A percentile compares a stretch with the other conserved stretches of the same genome.
Evolutionary conservation across 2,329 filamentous ascomycete genomes (phyloP).

Genomic region (Cladosporium cucumerinum): DNA sequence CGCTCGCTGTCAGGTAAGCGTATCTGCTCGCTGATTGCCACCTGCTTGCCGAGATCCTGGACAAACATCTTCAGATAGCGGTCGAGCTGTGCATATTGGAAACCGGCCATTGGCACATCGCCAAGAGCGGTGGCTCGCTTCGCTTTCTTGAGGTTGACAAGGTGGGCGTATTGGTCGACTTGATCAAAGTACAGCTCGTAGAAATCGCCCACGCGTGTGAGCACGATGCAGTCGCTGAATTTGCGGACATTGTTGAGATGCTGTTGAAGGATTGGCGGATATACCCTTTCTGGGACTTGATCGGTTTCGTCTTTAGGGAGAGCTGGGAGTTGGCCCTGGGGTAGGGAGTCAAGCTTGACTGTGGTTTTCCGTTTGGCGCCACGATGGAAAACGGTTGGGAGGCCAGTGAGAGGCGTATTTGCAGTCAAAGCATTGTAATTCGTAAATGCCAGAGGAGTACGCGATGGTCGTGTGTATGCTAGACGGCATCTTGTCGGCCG

Average conservation of each 20-base stretch:
- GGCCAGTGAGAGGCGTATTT: neutral
- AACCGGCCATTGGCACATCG: constrained; percentile 88
- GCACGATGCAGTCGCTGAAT: constrained; percentile 83
- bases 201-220: constrained; percentile 92
- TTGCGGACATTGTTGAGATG: constrained; percentile 85
- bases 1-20: constrained; percentile 55
- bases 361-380: constrained; percentile 42
- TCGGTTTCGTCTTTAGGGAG: constrained; percentile 44
- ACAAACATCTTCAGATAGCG: constrained; percentile 90
- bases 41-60: constrained; percentile 83
- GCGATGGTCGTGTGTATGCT: neutral
- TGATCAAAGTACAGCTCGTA: constrained; percentile 98
- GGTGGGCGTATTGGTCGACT: constrained; percentile 80
- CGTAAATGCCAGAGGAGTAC: neutral
- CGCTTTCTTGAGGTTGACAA: constrained; percentile 83
- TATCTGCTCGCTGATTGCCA: constrained; percentile 92
- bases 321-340: constrained; percentile 53
- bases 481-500: constrained; percentile 1
- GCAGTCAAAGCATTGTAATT: too few relatives aligned
- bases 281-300: constrained; percentile 48
- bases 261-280: constrained; percentile 86
- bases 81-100: constrained; percentile 89
- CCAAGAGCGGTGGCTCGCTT: constrained; percentile 75
- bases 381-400: constrained; percentile 21
- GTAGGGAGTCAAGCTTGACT: constrained; percentile 45